Conservation (phyloP, 331 rosid species). For the Prunus yedoensis region DNA sequence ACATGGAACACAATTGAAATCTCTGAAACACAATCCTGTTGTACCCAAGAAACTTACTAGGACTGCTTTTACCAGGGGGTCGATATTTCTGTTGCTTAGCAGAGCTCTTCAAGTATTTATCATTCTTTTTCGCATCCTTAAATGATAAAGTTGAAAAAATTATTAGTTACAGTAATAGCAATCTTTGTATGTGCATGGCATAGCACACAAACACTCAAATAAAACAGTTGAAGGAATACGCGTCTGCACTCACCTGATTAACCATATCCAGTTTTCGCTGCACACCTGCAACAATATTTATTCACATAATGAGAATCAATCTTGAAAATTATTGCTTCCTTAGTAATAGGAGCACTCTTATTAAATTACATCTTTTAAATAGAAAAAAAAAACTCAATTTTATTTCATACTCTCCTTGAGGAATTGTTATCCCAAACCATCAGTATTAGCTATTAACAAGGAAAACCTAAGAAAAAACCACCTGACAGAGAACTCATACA, state of each 20-base stretch:
- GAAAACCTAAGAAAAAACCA: neutral
- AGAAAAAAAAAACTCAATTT: neutral
- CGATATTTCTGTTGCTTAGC: conserved; percentile 58
- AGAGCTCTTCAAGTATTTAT: conserved; percentile 46
- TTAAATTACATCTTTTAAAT: neutral
- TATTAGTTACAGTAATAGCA: neutral
- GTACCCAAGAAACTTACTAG: conserved; percentile 42
- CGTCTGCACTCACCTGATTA: conserved; percentile 50
- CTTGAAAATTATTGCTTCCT: no score
- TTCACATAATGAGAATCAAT: conserved; percentile 24
- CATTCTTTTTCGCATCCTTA: conserved; percentile 60
- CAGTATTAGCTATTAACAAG: neutral
- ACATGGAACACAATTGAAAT: neutral
- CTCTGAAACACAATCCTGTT: neutral
- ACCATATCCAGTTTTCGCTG: conserved; percentile 87
- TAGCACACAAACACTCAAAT: neutral
- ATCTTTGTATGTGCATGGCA: neutral
- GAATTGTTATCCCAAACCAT: neutral
- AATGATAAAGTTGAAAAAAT: neutral
- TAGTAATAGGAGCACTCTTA: no score
- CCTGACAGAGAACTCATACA: neutral
- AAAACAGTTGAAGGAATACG: neutral
- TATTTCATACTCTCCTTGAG: neutral
- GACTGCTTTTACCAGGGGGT: conserved; percentile 71
- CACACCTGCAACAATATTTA: conserved; percentile 62